These are phyloP conservation scores for Metschnikowia matae DNA, from an alignment of 805 yeast genomes.

Conservation along the genomic window DNA sequence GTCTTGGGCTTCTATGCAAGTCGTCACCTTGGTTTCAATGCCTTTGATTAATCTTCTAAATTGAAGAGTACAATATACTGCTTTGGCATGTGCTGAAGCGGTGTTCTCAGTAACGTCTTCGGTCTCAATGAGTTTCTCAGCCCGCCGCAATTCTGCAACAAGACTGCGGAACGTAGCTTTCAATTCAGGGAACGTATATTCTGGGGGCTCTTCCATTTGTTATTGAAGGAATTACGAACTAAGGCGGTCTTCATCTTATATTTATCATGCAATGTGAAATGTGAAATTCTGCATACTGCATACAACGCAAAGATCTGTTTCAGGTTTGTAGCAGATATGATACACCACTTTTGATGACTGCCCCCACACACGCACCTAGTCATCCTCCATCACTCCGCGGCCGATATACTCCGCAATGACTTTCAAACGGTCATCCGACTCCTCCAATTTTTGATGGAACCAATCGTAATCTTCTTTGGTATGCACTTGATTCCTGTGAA, in stretches of 20 bases:
- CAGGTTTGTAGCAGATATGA: constrained; percentile 15
- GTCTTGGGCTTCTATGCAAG: background rate
- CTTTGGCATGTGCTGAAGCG: constrained; percentile 3
- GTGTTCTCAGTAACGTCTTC: background rate
- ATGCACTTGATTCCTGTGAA: constrained; percentile 57
- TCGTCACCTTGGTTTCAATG: background rate
- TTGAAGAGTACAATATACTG: background rate
- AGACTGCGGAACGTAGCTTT: background rate
- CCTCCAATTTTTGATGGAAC: constrained; percentile 54
- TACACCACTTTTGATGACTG: constrained; percentile 4
- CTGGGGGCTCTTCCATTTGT: background rate
- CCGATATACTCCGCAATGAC: constrained; percentile 80
- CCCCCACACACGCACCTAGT: background rate
- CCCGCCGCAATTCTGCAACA: background rate
- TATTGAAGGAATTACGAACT: background rate
- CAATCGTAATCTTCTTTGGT: constrained; percentile 59
- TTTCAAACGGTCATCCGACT: constrained; percentile 60
- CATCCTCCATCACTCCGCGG: constrained; percentile 71
- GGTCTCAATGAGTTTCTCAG: background rate
- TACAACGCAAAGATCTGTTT: constrained; percentile 1
- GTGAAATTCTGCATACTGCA: background rate
- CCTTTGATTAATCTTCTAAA: background rate
- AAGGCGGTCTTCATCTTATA: background rate
- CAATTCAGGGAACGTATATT: background rate
- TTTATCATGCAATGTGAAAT: background rate